Conservation (phyloP, 805 yeast genomes). For the Candida yuanshanica region DNA sequence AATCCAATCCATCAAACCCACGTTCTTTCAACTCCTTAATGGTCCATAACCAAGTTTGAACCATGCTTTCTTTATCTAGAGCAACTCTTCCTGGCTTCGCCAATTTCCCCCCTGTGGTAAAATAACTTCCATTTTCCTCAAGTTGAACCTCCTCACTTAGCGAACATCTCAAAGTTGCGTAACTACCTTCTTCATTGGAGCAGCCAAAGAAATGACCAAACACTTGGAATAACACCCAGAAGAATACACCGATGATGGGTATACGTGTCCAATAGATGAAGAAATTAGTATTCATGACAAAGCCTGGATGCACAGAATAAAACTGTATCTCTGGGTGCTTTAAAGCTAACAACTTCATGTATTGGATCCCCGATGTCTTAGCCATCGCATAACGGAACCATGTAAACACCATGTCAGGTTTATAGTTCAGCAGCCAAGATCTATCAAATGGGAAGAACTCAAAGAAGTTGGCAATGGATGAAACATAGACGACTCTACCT, state of each 20-base stretch:
- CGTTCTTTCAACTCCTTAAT: conserved; percentile 51
- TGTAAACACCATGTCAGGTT: conserved; percentile 65
- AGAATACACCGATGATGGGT: conserved; percentile 70
- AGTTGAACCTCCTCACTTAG: conserved; percentile 37
- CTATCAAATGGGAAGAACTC: conserved; percentile 43
- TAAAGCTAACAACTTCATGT: conserved; percentile 55
- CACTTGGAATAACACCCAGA: conserved; percentile 66
- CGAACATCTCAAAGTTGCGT: conserved; percentile 58
- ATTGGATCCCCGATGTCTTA: conserved; percentile 73
- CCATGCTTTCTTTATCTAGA: conserved; percentile 50
- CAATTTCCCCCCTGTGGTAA: conserved; percentile 53
- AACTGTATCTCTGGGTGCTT: conserved; percentile 62
- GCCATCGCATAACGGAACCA: conserved; percentile 77
- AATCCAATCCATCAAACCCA: conserved; percentile 30
- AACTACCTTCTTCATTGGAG: conserved; percentile 63
- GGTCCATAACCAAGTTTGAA: conserved; percentile 78
- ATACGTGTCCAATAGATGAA: conserved; percentile 73
- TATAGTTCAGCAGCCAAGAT: conserved; percentile 43
- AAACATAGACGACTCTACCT: conserved; percentile 51
- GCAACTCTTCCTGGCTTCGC: conserved; percentile 56
- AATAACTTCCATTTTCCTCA: conserved; percentile 64
- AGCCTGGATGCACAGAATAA: conserved; percentile 75
- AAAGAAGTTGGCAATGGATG: conserved; percentile 58
- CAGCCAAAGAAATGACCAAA: conserved; percentile 69
- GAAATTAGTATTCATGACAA: conserved; percentile 75